These are phyloP conservation scores for Lachnellula arida DNA, from an alignment of 2,329 filamentous ascomycete species.

Conservation along the genomic window DNA sequence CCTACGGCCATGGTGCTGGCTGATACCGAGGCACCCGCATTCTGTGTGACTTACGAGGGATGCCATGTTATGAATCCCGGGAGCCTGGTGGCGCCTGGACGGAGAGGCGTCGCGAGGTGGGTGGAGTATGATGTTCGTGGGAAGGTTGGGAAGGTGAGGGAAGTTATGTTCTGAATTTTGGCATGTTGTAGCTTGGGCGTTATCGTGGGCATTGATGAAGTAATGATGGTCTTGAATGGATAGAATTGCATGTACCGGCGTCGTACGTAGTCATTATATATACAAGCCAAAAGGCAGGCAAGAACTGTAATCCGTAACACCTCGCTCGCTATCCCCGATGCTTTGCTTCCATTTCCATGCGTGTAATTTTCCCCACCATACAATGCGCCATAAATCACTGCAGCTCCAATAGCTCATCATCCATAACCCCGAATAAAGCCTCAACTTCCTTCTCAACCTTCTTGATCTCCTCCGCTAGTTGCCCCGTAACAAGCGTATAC, in stretches of 20 bases:
- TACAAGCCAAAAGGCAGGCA: neutral
- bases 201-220: neutral
- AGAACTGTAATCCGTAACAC: neutral
- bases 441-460: conserved; percentile 58
- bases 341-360: neutral
- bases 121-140: conserved; percentile 70
- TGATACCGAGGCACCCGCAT: conserved; percentile 76
- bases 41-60: conserved; percentile 87
- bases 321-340: neutral
- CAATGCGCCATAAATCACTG: conserved; percentile 36
- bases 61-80: conserved; percentile 96
- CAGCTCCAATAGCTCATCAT: conserved; percentile 54
- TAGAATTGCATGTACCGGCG: neutral
- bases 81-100: conserved; percentile 63
- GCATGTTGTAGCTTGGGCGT: neutral
- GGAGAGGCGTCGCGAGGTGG: conserved; percentile 71
- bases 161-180: conserved; percentile 24
- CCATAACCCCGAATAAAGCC: conserved; percentile 56
- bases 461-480: conserved; percentile 61
- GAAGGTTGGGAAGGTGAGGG: conserved; percentile 28
- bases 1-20: conserved; percentile 80
- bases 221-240: neutral
- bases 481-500: conserved; percentile 68
- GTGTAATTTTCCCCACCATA: neutral
- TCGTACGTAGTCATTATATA: neutral